phyloP scores from a whole-genome alignment of 2,329 filamentous ascomycete genomes.

The Chrysoporthe deuterocubensis region DNA sequence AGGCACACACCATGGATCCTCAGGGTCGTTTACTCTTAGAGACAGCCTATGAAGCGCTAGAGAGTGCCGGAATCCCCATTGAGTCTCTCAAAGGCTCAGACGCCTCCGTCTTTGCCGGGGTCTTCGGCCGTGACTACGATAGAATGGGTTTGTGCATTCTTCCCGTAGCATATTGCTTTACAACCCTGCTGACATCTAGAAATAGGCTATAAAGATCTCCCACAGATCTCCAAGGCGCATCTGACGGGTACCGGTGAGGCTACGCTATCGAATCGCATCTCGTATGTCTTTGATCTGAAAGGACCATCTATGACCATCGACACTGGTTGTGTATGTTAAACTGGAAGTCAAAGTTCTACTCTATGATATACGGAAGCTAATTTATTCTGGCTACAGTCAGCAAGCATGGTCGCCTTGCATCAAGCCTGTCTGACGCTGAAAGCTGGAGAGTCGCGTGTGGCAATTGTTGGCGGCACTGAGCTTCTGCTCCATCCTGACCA shows the following conservation, averaged over 20 bases:
- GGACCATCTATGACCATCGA: conserved; percentile 38
- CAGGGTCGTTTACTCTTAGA: conserved; percentile 40
- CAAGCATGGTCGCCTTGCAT: conserved; percentile 38
- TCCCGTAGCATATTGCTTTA: not conserved
- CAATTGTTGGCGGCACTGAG: conserved; percentile 35
- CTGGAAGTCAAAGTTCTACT: not conserved
- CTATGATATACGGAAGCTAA: not conserved
- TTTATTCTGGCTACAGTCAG: conserved; percentile 30
- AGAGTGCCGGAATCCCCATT: conserved; percentile 39
- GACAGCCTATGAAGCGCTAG: conserved; percentile 40
- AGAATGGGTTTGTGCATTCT: conserved; percentile 7
- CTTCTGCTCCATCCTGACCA: conserved; percentile 35
- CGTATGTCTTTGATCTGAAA: conserved; percentile 37
- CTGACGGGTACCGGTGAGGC: conserved; percentile 29
- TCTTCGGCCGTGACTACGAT: conserved; percentile 32
- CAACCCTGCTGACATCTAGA: not conserved
- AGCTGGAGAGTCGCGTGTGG: conserved; percentile 35
- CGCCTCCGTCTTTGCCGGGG: conserved; percentile 40
- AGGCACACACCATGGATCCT: conserved; percentile 33
- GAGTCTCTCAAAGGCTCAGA: conserved; percentile 37
- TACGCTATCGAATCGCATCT: conserved; percentile 35
- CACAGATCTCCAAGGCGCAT: conserved; percentile 29
- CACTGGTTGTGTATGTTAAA: conserved; percentile 37
- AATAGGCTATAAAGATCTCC: conserved; percentile 29
- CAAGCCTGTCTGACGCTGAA: conserved; percentile 39